A percentile compares a stretch with the other conserved stretches of the same genome.
Evolutionary conservation across 768 basidiomycete genomes (phyloP).

Genomic region (Leccinum longicurvipes): DNA sequence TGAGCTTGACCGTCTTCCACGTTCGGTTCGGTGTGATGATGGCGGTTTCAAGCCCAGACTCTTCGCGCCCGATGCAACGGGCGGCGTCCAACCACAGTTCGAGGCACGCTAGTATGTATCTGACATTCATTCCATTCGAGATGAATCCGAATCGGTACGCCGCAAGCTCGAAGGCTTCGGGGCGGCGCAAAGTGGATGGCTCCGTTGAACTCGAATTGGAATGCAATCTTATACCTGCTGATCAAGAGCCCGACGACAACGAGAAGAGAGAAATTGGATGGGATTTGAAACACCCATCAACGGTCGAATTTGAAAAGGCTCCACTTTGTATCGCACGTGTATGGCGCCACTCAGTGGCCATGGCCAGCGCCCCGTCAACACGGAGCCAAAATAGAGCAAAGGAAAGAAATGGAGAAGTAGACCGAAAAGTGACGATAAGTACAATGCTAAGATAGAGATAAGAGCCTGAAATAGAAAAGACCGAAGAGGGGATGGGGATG

Average conservation of each 20-base stretch:
- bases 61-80: neutral
- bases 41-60: neutral
- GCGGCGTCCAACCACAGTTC: too few species aligned
- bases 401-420: neutral
- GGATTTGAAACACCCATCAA: neutral
- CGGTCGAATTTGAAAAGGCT: constrained; percentile 21
- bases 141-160: neutral
- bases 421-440: neutral
- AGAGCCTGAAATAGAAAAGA: neutral
- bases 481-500: neutral
- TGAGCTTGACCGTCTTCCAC: neutral
- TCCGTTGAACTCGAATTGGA: neutral
- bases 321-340: constrained; percentile 16
- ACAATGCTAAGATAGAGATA: neutral
- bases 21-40: neutral
- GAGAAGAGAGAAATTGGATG: neutral
- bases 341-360: neutral
- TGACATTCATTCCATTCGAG: neutral
- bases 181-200: neutral
- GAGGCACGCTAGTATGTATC: neutral
- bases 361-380: neutral
- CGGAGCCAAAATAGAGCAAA: neutral
- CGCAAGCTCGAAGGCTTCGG: neutral
- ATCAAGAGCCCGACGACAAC: neutral
- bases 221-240: neutral